Conservation (phyloP, 2,329 filamentous ascomycete genomes). For the Talaromyces sp. region DNA sequence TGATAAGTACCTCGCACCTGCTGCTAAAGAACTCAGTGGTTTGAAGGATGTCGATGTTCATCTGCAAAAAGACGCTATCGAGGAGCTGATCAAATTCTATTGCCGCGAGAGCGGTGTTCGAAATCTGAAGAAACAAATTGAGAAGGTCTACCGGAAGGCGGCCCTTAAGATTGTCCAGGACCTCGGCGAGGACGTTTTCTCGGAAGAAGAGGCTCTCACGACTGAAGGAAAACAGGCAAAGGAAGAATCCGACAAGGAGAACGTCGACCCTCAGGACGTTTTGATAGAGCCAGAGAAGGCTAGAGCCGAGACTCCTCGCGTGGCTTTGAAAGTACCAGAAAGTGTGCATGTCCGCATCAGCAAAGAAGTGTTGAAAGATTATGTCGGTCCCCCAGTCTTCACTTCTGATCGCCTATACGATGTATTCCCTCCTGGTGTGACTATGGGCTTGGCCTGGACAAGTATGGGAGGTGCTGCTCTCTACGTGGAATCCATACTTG, state of each 20-base stretch:
- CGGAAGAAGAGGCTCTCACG: constrained; percentile 76
- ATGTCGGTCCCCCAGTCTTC: constrained; percentile 91
- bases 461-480: constrained; percentile 93
- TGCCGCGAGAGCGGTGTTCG: constrained; percentile 95
- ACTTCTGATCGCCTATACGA: constrained; percentile 95
- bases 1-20: constrained; percentile 82
- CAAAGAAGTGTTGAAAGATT: constrained; percentile 90
- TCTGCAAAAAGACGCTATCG: constrained; percentile 80
- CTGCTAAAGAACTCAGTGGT: constrained; percentile 89
- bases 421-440: constrained; percentile 83
- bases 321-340: constrained; percentile 77
- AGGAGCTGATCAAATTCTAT: constrained; percentile 97
- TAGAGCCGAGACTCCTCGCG: constrained; percentile 57
- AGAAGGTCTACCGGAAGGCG: constrained; percentile 97
- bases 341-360: constrained; percentile 78
- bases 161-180: constrained; percentile 96
- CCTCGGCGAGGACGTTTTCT: constrained; percentile 74
- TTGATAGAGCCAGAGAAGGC: constrained; percentile 41
- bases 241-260: constrained; percentile 56
- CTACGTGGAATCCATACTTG: constrained; percentile 94
- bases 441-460: constrained; percentile 98
- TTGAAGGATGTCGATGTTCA: constrained; percentile 85
- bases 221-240: constrained; percentile 77
- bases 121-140: constrained; percentile 98
- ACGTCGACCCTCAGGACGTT: constrained; percentile 58